Percentiles rank a stretch among this genome's conserved stretches.
Evolutionary conservation across 75 land plant genomes (phyloP).

Genomic region (Gnetum montanum): DNA sequence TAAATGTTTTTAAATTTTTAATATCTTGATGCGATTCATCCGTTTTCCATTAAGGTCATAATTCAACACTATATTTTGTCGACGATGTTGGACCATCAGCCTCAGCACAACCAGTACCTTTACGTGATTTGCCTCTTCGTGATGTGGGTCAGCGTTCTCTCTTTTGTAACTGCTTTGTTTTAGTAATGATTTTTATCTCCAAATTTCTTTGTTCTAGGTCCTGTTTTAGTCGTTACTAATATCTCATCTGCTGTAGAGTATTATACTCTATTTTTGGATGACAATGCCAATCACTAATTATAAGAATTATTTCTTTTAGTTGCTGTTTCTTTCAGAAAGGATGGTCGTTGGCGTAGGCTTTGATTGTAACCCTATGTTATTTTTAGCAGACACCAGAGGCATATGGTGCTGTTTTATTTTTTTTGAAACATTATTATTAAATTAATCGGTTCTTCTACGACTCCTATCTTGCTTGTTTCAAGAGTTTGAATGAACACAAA

Average conservation of each 20-base stretch:
- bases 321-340: slow-evolving; percentile 81
- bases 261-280: background rate
- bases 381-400: slow-evolving; percentile 70
- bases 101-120: slow-evolving; percentile 64
- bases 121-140: slow-evolving; percentile 90
- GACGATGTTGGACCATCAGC: slow-evolving; percentile 89
- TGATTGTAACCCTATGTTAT: slow-evolving; percentile 96
- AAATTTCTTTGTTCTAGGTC: background rate
- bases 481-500: no score
- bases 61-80: slow-evolving; percentile 89
- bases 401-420: slow-evolving; percentile 48
- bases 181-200: slow-evolving; percentile 1
- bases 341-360: slow-evolving; percentile 88
- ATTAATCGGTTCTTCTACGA: no score
- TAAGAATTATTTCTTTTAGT: slow-evolving; percentile 25
- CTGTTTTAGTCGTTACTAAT: no score
- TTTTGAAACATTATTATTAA: no score
- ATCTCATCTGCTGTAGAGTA: no score
- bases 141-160: slow-evolving; percentile 94
- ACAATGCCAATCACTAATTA: background rate
- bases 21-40: no score
- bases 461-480: no score
- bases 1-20: no score
- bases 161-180: slow-evolving; percentile 10
- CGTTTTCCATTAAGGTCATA: slow-evolving; percentile 72